Conservation (phyloP, 345 rosid genomes). For the Rhizophora apiculata region DNA sequence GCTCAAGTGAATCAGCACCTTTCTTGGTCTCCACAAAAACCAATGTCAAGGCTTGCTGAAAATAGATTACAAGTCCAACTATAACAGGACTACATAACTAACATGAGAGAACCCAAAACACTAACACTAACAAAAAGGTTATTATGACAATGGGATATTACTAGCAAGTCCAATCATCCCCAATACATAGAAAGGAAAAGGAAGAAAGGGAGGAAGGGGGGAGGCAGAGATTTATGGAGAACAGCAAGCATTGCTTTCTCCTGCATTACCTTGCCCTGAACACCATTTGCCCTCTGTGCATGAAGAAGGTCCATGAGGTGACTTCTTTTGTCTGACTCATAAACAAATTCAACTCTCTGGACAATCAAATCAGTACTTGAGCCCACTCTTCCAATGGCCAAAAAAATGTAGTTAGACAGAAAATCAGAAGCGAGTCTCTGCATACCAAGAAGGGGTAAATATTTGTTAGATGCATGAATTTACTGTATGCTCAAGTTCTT, state of each 20-base stretch:
- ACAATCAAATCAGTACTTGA: constrained; percentile 96
- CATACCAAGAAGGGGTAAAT: constrained; percentile 23
- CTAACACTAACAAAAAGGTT: too few relatives aligned
- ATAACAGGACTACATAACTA: not conserved
- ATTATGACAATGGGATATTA: too few relatives aligned
- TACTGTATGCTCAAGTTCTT: too few relatives aligned
- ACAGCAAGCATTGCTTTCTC: not conserved
- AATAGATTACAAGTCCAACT: constrained; percentile 6
- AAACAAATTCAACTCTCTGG: constrained; percentile 95
- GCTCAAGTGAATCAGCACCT: constrained; percentile 90
- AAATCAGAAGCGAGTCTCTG: constrained; percentile 98
- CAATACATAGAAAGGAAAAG: not conserved
- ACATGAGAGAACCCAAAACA: not conserved
- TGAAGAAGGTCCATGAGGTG: constrained; percentile 99
- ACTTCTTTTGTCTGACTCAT: constrained; percentile 93
- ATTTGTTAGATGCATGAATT: not conserved
- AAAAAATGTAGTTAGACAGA: constrained; percentile 69
- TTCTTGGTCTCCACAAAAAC: constrained; percentile 99
- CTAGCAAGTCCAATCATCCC: too few relatives aligned
- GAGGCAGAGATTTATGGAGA: not conserved
- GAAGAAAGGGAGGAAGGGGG: not conserved
- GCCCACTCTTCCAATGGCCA: constrained; percentile 99
- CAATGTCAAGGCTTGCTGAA: constrained; percentile 94
- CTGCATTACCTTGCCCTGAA: constrained; percentile 65
- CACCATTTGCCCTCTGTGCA: constrained; percentile 84